Base-by-base conservation (phyloP, 2,329 filamentous ascomycete genomes). In the Aspergillus pseudonomiae region DNA sequence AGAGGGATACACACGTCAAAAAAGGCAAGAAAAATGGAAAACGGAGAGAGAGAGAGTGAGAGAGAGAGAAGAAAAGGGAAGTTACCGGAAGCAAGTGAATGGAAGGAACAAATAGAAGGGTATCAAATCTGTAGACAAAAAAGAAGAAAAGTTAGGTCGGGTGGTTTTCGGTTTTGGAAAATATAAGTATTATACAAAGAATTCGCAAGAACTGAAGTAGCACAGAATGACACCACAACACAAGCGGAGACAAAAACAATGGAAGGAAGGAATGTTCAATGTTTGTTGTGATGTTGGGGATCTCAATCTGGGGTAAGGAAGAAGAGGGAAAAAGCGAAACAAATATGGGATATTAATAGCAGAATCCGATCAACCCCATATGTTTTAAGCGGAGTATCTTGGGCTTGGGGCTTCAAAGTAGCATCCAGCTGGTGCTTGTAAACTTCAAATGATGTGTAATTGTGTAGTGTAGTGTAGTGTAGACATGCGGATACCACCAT, bases 231-330 rank as follows among this genome's bases (percentile, higher is more conserved):
- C 46, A 52, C 58, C 57, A 50, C 43, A 59, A 10, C 30, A 41
- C 21, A 34, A 46, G 45, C 21, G n/a, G 4, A 26, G 28, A 26
- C 28, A 45, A 30, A 30, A 59, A 48, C 19, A 41, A 41, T 41
- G 16, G 16, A 16, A 14, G 34, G 34, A 41, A 41, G 39, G 39
- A 41, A 45, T 48, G 45, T 24, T 28, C n/a, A 53, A 19, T 55
- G 52, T 57, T 54, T 57, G 61, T 53, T 59, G 58, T 34, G 21
- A 34, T 62, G 46, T 52, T 46, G 19, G 53, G 34, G 12, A 54
- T 36, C 57, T 62, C 62, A 63, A 59, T 66, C 63, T 58, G 65
- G 63, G 65, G 65, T 66, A 65, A 61, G 36, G 53, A 16, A 59
- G 28, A 53, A 55, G 54, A 59, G 48, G 50, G 56, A 26, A 63